Evolutionary conservation across 225 moss, liverwort and hornwort species (phyloP).

Genomic region (Physcomitrellopsis africana): DNA sequence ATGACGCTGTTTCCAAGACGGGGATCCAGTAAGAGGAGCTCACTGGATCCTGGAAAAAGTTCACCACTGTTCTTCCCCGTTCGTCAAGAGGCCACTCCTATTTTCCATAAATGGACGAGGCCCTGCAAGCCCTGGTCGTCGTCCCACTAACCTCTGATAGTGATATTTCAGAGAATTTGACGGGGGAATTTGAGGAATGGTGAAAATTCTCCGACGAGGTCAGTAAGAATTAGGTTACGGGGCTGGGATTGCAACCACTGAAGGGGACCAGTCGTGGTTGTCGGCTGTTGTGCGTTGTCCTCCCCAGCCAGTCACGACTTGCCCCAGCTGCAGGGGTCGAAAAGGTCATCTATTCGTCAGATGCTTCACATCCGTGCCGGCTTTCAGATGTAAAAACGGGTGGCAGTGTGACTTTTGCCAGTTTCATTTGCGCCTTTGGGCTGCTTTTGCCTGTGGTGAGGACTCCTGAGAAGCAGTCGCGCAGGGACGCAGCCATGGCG

Average conservation of each 20-base stretch:
- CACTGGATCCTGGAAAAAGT: slow-evolving; percentile 29
- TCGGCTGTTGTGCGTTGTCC: not conserved
- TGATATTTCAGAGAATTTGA: too few relatives aligned
- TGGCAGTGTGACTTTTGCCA: too few relatives aligned
- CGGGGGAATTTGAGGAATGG: too few relatives aligned
- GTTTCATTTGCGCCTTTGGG: too few relatives aligned
- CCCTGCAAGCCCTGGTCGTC: not conserved
- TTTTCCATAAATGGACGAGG: not conserved
- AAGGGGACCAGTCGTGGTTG: not conserved
- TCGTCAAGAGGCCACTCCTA: not conserved
- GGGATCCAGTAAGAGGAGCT: slow-evolving; percentile 29
- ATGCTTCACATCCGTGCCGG: not conserved
- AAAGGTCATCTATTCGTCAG: slow-evolving; percentile 12
- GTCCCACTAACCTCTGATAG: too few relatives aligned
- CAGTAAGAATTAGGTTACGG: too few relatives aligned
- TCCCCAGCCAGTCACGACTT: not conserved
- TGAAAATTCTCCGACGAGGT: too few relatives aligned
- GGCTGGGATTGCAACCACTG: too few relatives aligned
- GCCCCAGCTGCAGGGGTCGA: not conserved
- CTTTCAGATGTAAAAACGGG: too few relatives aligned
- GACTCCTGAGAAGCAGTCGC: too few relatives aligned
- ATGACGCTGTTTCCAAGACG: not conserved
- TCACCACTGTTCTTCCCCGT: not conserved
- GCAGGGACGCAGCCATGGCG: slow-evolving; percentile 46
- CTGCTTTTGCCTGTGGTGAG: too few relatives aligned